Conservation (phyloP, 2,329 filamentous ascomycete species). For the Helminthosporium solani region DNA sequence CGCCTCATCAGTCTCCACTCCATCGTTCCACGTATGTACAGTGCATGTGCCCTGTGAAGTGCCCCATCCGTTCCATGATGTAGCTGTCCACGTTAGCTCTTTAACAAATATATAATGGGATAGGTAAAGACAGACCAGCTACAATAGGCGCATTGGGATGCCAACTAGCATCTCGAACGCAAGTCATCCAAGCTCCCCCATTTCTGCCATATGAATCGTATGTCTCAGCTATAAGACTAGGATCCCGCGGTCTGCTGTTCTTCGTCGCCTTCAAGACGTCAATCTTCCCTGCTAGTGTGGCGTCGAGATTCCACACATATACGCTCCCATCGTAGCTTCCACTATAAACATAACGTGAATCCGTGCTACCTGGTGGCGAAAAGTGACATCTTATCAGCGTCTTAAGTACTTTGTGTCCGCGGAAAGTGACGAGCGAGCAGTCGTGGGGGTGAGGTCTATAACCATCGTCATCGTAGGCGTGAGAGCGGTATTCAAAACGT, state of each 20-base stretch:
- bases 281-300: constrained; percentile 74
- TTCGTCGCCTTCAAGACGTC: constrained; percentile 73
- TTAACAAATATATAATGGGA: background rate
- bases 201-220: constrained; percentile 60
- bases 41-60: constrained; percentile 73
- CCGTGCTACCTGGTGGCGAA: constrained; percentile 79
- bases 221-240: constrained; percentile 55
- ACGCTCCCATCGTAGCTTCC: constrained; percentile 88
- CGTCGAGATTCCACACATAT: constrained; percentile 91
- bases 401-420: constrained; percentile 82
- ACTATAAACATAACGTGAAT: constrained; percentile 89
- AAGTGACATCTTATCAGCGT: constrained; percentile 96
- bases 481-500: constrained; percentile 74
- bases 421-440: constrained; percentile 90
- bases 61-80: constrained; percentile 77
- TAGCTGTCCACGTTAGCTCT: constrained; percentile 56
- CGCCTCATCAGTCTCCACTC: constrained; percentile 61
- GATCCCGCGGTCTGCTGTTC: constrained; percentile 58
- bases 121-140: constrained; percentile 54
- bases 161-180: constrained; percentile 87
- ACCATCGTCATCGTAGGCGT: constrained; percentile 63
- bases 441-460: constrained; percentile 78
- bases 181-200: constrained; percentile 66
- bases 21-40: constrained; percentile 75
- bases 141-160: constrained; percentile 81